Percentiles rank a stretch among this genome's conserved stretches.
These are phyloP conservation scores for Claviceps arundinis DNA, from an alignment of 2,329 filamentous ascomycete species.

Conservation along the genomic window DNA sequence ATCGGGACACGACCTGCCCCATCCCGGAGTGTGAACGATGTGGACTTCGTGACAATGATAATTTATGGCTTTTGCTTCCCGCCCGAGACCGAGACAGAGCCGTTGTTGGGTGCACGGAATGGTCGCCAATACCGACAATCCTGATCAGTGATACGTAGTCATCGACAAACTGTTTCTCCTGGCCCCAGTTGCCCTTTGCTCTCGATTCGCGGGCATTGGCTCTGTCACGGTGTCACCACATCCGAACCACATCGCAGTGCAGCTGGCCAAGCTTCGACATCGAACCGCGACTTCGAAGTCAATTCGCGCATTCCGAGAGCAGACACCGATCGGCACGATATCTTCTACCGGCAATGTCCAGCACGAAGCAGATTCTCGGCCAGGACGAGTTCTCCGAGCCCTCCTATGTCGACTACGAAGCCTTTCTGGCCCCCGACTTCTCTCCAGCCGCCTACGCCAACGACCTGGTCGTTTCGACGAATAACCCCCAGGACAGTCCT, in stretches of 20 bases:
- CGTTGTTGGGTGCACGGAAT: too few relatives aligned
- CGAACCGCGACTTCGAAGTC: background rate
- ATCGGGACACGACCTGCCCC: too few relatives aligned
- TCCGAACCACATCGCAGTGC: background rate
- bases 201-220: too few relatives aligned
- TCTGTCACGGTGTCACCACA: background rate
- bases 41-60: too few relatives aligned
- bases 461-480: constrained; percentile 73
- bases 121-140: too few relatives aligned
- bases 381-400: constrained; percentile 36
- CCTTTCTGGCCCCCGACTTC: constrained; percentile 75
- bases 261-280: background rate
- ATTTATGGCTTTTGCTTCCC: too few relatives aligned
- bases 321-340: background rate
- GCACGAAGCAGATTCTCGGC: background rate
- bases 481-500: constrained; percentile 79
- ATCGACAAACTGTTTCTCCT: too few relatives aligned
- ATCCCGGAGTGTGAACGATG: too few relatives aligned
- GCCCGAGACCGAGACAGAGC: too few relatives aligned
- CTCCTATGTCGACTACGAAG: constrained; percentile 92
- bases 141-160: too few relatives aligned
- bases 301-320: background rate
- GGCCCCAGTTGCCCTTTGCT: too few relatives aligned
- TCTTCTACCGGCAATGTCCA: background rate
- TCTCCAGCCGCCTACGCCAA: constrained; percentile 76